Base-by-base conservation (phyloP, 179 eudicot species). In the Corrigiola litoralis region DNA sequence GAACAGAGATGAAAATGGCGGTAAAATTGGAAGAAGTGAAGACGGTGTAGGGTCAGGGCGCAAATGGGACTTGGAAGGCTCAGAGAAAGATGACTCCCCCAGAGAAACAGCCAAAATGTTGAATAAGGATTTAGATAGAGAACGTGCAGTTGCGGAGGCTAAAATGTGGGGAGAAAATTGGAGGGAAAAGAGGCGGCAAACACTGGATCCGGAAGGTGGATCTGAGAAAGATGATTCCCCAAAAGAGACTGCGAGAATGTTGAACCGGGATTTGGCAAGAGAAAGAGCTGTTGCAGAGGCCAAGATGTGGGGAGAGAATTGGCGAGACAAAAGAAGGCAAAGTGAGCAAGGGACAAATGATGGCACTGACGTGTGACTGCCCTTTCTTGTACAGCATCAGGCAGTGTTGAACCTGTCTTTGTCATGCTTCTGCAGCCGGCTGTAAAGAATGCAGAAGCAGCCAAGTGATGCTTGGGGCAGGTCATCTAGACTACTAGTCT, bases 131-230 rank as follows among this genome's bases (percentile, higher is more conserved):
- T 65, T 78, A 34, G 90, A 87, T 6, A 76, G 96, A 57, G 90
- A 89, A 71, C 74, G 80, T 16, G 88, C 88, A 1, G 96, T 89
- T 65, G 95, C 96, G 2, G 97, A 86, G 80, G 94, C 97, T 12
- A 91, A 88, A 61, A 81, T 88, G 89, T 88, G 97, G 96, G 97
- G 90, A 8, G 95, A 82, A 66, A 90, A 85, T 74, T 79, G 82
- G 82, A 65, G 88, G 37, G 91, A 82, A 34, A 79, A 85, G 58
- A 73, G 86, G 56, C 79, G 85, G 18, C 71, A 67, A 49, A 55
- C 71, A 13, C 44, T 67, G 92, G 95, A 85, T 38, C 23, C 80
- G 66, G 96, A 91, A 72, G 89, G 88, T 34, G 95, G 90, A 85
- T 84, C 86, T 2, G 96, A 86, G 75, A 86, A 75, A 71, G 96